Percentiles rank a stretch among this genome's conserved stretches.
phyloP scores from a whole-genome alignment of 805 yeast species.

The Candida dendrica region DNA sequence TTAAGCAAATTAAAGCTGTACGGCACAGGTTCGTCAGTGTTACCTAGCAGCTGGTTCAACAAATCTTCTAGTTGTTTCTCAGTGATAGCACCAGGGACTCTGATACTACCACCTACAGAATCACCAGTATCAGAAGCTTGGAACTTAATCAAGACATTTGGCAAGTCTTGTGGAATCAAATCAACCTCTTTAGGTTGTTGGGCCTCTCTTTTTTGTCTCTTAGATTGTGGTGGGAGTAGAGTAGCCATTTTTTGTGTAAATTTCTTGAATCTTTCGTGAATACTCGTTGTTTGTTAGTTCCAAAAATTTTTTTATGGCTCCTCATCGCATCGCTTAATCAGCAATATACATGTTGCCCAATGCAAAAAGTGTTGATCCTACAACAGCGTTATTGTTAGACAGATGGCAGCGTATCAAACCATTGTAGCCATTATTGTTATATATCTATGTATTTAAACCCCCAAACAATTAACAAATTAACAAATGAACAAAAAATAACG shows the following conservation, averaged over 20 bases:
- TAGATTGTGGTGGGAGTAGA: constrained; percentile 86
- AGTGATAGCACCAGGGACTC: constrained; percentile 86
- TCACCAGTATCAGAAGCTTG: constrained; percentile 94
- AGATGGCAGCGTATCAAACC: too few species aligned
- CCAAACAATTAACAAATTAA: too few species aligned
- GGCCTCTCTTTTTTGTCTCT: constrained; percentile 77
- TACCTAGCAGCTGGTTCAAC: constrained; percentile 69
- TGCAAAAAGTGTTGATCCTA: too few species aligned
- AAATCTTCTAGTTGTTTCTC: constrained; percentile 85
- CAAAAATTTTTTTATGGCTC: too few species aligned
- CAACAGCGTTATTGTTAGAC: too few species aligned
- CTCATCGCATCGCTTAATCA: too few species aligned
- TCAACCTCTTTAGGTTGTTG: constrained; percentile 75
- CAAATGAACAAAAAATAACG: not conserved
- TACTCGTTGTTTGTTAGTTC: too few species aligned
- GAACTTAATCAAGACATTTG: constrained; percentile 81
- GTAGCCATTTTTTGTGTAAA: constrained; percentile 71
- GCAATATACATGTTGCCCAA: too few species aligned
- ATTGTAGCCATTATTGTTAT: too few species aligned
- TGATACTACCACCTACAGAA: constrained; percentile 68
- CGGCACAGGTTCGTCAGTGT: constrained; percentile 69
- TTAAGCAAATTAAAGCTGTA: constrained; percentile 71
- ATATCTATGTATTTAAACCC: too few species aligned
- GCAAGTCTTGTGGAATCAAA: constrained; percentile 68
- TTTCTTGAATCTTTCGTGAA: too few species aligned